Conservation (phyloP, 225 moss, liverwort and hornwort genomes). For the Polytrichum commune region DNA sequence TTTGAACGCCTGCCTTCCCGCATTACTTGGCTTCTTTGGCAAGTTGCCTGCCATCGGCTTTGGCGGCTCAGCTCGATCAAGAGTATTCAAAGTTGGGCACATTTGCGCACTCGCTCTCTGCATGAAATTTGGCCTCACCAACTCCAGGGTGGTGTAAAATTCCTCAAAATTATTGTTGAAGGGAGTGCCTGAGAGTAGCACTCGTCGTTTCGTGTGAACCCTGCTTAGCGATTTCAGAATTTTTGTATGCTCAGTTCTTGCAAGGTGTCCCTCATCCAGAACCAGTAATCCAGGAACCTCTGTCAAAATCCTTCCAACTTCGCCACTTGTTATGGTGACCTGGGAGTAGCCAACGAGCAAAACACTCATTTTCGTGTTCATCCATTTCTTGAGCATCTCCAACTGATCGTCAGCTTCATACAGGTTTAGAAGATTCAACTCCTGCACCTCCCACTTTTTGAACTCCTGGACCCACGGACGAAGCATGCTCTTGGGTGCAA, state of each 20-base stretch:
- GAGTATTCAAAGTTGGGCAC: slow-evolving; percentile 37
- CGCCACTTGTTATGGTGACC: slow-evolving; percentile 45
- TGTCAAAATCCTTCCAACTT: slow-evolving; percentile 39
- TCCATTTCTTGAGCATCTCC: slow-evolving; percentile 63
- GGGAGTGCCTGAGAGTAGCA: slow-evolving; percentile 87
- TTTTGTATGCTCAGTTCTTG: slow-evolving; percentile 68
- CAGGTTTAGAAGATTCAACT: slow-evolving; percentile 42
- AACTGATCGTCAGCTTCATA: slow-evolving; percentile 47
- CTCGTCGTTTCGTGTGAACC: slow-evolving; percentile 77
- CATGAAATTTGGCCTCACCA: slow-evolving; percentile 86
- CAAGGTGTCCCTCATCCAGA: slow-evolving; percentile 87
- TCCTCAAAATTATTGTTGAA: slow-evolving; percentile 97
- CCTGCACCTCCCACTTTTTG: slow-evolving; percentile 70
- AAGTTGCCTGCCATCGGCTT: slow-evolving; percentile 8
- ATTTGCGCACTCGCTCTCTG: slow-evolving; percentile 30
- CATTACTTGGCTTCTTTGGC: slow-evolving; percentile 26
- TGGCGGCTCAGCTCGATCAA: slow-evolving; percentile 3
- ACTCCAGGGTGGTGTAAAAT: slow-evolving; percentile 75
- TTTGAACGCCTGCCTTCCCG: slow-evolving; percentile 50
- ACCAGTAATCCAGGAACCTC: slow-evolving; percentile 72
- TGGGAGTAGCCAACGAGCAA: slow-evolving; percentile 77
- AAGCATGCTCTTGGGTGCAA: slow-evolving; percentile 93
- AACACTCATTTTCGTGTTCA: slow-evolving; percentile 57
- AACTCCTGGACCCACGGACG: slow-evolving; percentile 76
- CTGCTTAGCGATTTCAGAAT: slow-evolving; percentile 60